These are phyloP conservation scores for Yamadazyma laniorum DNA, from an alignment of 805 yeast species.

Conservation along the genomic window DNA sequence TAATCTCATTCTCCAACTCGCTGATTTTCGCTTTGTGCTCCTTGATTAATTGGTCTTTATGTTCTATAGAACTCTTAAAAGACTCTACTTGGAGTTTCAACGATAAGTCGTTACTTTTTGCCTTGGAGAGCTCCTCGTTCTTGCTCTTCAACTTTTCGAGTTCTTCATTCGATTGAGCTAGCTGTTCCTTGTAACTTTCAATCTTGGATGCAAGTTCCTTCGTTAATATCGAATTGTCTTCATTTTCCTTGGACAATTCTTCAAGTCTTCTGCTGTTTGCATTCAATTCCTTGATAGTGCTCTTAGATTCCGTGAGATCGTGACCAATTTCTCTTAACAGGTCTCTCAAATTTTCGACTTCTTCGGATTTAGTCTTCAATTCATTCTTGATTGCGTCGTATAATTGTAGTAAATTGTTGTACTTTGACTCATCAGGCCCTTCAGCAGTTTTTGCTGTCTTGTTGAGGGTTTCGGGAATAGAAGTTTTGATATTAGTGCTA, in stretches of 20 bases:
- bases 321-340: slow-evolving; percentile 76
- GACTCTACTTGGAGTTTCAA: slow-evolving; percentile 50
- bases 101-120: slow-evolving; percentile 40
- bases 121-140: slow-evolving; percentile 30
- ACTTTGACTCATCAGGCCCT: not conserved
- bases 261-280: slow-evolving; percentile 10
- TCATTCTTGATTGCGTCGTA: slow-evolving; percentile 21
- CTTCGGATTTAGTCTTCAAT: slow-evolving; percentile 50
- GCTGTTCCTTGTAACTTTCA: not conserved
- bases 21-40: slow-evolving; percentile 38
- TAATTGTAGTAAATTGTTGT: slow-evolving; percentile 16
- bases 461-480: not conserved
- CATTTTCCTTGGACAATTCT: slow-evolving; percentile 10
- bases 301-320: slow-evolving; percentile 71
- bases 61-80: slow-evolving; percentile 41
- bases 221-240: slow-evolving; percentile 1
- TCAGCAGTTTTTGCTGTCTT: not conserved
- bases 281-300: slow-evolving; percentile 44
- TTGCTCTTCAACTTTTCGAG: slow-evolving; percentile 25
- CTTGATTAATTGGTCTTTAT: slow-evolving; percentile 42
- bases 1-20: slow-evolving; percentile 39
- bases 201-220: not conserved
- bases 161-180: not conserved
- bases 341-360: slow-evolving; percentile 68
- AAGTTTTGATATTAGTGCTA: not conserved